Evolutionary conservation across 768 basidiomycete species (phyloP).

Genomic region (Phaeotremella fagi): DNA sequence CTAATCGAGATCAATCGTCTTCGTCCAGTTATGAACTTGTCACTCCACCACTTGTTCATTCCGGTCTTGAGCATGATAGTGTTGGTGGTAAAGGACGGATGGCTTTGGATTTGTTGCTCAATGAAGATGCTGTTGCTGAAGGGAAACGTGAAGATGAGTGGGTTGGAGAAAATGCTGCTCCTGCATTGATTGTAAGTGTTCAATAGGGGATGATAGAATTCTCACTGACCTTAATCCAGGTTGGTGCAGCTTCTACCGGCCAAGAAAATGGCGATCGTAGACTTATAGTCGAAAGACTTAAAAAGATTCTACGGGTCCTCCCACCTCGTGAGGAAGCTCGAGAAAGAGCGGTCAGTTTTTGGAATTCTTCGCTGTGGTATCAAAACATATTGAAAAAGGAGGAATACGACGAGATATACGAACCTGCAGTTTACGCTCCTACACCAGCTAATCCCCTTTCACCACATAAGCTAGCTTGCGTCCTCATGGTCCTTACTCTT

Average conservation of each 20-base stretch:
- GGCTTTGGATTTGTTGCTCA: conserved; percentile 35
- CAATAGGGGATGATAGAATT: background rate
- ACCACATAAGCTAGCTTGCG: conserved; percentile 41
- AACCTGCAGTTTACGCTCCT: conserved; percentile 38
- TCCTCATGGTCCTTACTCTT: conserved; percentile 34
- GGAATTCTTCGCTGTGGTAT: conserved; percentile 29
- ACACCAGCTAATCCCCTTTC: conserved; percentile 37
- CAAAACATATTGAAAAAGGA: conserved; percentile 29
- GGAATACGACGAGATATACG: conserved; percentile 35
- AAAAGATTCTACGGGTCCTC: conserved; percentile 25
- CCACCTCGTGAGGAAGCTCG: conserved; percentile 28
- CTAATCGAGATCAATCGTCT: conserved; percentile 9
- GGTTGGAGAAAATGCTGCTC: conserved; percentile 42
- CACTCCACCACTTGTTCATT: conserved; percentile 7
- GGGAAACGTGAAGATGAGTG: conserved; percentile 37
- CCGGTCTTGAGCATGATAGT: conserved; percentile 1
- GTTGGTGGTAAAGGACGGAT: conserved; percentile 23
- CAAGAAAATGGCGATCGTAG: conserved; percentile 24
- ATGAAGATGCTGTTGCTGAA: conserved; percentile 26
- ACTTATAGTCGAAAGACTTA: conserved; percentile 26
- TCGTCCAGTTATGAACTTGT: conserved; percentile 13
- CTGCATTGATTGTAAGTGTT: conserved; percentile 34
- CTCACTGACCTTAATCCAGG: background rate
- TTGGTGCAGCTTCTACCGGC: conserved; percentile 3
- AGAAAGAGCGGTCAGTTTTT: conserved; percentile 22